Evolutionary conservation across 371 early-diverging fungal species (phyloP).

Genomic region (Dichotomocladium elegans): DNA sequence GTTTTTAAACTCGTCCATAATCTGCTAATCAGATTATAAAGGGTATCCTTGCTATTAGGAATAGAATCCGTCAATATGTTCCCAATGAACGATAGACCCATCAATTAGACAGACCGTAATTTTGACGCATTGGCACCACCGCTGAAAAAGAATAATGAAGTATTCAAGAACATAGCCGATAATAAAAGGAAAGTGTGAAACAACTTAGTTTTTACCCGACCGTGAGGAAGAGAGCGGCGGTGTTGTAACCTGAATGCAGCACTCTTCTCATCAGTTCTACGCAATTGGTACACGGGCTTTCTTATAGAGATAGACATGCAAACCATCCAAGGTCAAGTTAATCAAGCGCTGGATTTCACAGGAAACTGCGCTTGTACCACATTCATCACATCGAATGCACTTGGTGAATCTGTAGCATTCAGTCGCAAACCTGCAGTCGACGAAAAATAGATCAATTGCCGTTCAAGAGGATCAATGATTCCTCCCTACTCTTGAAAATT

Average conservation of each 20-base stretch:
- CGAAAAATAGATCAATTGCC: too few relatives aligned
- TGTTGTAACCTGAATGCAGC: constrained; percentile 2
- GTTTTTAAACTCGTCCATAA: constrained; percentile 1
- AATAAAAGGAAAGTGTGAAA: background rate
- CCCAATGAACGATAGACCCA: too few relatives aligned
- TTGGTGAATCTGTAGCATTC: background rate
- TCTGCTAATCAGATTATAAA: constrained; percentile 2
- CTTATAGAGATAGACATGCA: background rate
- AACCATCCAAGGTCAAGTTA: constrained; percentile 5
- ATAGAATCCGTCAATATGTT: too few relatives aligned
- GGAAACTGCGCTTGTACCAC: background rate
- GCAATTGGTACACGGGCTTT: too few relatives aligned
- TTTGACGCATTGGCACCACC: background rate
- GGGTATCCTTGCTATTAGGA: constrained; percentile 9
- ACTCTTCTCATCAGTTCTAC: background rate
- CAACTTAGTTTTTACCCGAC: constrained; percentile 1
- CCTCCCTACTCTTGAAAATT: too few relatives aligned
- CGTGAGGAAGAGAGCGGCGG: constrained; percentile 1
- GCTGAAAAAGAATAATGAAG: background rate
- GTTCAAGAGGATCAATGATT: too few relatives aligned
- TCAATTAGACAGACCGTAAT: too few relatives aligned
- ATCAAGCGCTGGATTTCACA: constrained; percentile 5
- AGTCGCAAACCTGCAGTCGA: background rate
- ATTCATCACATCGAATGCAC: background rate
- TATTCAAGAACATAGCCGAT: background rate